Conservation (phyloP, 441 rosid genomes). For the Brassica balearica region DNA sequence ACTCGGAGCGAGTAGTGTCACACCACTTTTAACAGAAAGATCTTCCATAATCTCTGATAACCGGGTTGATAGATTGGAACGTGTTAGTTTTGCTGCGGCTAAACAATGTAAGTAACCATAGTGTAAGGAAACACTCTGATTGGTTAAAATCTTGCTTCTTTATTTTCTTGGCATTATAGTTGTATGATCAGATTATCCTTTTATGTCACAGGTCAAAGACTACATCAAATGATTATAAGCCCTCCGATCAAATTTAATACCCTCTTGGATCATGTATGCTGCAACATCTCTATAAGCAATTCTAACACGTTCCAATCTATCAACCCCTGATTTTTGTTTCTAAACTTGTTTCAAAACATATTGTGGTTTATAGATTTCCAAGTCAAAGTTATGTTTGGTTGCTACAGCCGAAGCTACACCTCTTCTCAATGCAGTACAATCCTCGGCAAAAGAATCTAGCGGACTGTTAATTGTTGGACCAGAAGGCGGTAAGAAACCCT, state of each 20-base stretch:
- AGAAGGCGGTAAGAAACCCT: constrained; percentile 89
- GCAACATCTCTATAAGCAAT: constrained; percentile 17
- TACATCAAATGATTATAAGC: constrained; percentile 77
- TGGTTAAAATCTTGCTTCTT: neutral
- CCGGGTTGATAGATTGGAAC: constrained; percentile 73
- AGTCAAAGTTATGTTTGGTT: constrained; percentile 69
- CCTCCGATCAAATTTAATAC: constrained; percentile 62
- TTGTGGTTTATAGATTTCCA: constrained; percentile 51
- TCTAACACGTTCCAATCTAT: constrained; percentile 27
- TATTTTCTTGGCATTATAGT: neutral
- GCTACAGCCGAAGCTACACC: constrained; percentile 87
- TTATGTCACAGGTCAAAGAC: constrained; percentile 66
- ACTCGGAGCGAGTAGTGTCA: constrained; percentile 84
- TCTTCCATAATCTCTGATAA: constrained; percentile 76
- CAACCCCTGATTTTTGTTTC: neutral
- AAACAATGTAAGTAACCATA: constrained; percentile 65
- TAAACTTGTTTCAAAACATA: neutral
- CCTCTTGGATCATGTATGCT: constrained; percentile 66
- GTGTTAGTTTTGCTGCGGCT: constrained; percentile 78
- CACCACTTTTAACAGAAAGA: constrained; percentile 80
- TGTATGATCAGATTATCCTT: constrained; percentile 19
- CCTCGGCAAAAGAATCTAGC: constrained; percentile 53
- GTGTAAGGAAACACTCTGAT: neutral
- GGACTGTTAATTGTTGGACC: constrained; percentile 80
- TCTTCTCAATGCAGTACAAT: constrained; percentile 57